Percentiles rank a stretch among this genome's conserved stretches.
Evolutionary conservation across 257 asterid species (phyloP).

Genomic region (Osmanthus fragrans): DNA sequence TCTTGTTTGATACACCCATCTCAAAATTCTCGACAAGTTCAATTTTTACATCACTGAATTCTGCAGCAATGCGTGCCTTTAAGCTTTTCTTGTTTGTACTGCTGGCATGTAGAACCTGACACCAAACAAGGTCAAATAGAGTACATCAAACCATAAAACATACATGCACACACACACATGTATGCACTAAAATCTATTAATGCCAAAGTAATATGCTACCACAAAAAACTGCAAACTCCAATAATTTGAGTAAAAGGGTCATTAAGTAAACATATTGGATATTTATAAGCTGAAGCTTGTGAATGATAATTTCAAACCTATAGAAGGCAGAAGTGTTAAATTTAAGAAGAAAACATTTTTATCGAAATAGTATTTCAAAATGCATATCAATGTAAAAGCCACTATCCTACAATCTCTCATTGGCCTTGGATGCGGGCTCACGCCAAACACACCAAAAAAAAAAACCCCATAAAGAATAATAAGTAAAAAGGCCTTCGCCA

Average conservation of each 20-base stretch:
- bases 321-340: background rate
- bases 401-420: background rate
- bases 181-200: background rate
- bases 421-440: background rate
- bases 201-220: background rate
- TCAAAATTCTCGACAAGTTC: constrained; percentile 57
- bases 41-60: constrained; percentile 57
- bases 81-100: constrained; percentile 52
- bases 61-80: constrained; percentile 66
- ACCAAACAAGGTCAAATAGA: constrained; percentile 15
- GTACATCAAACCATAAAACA: background rate
- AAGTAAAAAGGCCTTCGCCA: background rate
- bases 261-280: background rate
- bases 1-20: constrained; percentile 77
- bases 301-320: background rate
- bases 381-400: background rate
- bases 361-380: background rate
- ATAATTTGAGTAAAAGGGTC: background rate
- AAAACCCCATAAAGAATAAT: background rate
- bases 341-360: background rate
- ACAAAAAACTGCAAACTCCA: background rate
- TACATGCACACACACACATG: background rate
- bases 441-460: background rate
- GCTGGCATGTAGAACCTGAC: constrained; percentile 61
- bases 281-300: background rate